Percentiles rank a stretch among this genome's conserved stretches.
Evolutionary conservation across 495 filamentous ascomycete species (phyloP).

Genomic region (Lophiostoma macrostomum): DNA sequence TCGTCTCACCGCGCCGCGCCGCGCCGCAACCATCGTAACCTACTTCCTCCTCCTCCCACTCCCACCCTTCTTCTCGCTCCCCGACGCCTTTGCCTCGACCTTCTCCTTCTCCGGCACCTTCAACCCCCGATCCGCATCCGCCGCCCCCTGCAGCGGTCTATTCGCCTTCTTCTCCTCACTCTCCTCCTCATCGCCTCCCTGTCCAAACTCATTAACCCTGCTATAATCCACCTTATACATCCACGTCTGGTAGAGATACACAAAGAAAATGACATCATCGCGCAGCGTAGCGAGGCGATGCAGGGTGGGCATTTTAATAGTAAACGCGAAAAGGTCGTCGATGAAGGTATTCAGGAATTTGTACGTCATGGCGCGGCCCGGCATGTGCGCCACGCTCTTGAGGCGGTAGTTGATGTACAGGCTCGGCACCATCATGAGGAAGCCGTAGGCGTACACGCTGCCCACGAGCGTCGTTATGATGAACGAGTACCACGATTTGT

Average conservation of each 20-base stretch:
- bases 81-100: conserved; percentile 38
- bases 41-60: conserved; percentile 26
- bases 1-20: too few relatives aligned
- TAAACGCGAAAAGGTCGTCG: conserved; percentile 91
- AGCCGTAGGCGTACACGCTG: conserved; percentile 95
- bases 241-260: conserved; percentile 95
- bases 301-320: conserved; percentile 96
- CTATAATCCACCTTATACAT: conserved; percentile 90
- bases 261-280: conserved; percentile 97
- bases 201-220: conserved; percentile 95
- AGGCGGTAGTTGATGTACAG: conserved; percentile 98
- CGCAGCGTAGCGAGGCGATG: conserved; percentile 92
- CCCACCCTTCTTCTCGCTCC: conserved; percentile 38
- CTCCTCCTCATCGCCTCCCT: conserved; percentile 85
- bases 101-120: conserved; percentile 41
- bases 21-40: too few relatives aligned
- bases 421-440: conserved; percentile 97
- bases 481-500: conserved; percentile 98
- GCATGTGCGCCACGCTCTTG: conserved; percentile 97
- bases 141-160: conserved; percentile 33
- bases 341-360: conserved; percentile 90
- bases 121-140: conserved; percentile 40
- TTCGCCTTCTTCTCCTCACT: conserved; percentile 50
- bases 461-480: conserved; percentile 89
- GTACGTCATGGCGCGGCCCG: conserved; percentile 91